Evolutionary conservation across 768 basidiomycete species (phyloP), one percentile per base, ranked within the genome.

Genomic region (Clitopilus hobsonii): DNA sequence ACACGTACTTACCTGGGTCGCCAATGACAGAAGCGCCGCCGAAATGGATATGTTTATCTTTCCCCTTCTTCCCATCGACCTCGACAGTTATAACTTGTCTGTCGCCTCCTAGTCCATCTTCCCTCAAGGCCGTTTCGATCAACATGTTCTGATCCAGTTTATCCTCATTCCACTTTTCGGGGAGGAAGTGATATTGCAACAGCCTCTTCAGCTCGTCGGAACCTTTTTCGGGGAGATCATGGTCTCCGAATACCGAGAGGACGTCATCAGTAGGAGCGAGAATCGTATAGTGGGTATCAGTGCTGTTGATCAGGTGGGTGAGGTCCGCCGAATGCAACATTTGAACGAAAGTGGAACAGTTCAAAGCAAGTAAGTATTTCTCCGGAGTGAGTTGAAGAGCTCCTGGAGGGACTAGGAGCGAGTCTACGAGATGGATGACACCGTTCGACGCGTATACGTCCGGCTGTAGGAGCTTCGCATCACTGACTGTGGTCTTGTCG

Each of bases 401-500:
- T 14, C 83, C 85, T 2, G 81, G 77, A 6, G 93, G 90, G 10
- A 95, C 68, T 13, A 99, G 81, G 22, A 98, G 82, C 13, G 84
- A 82, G 13, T 89, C 89, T 23, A 98, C 81, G 38, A 93, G 82
- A 69, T 99, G 97, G 14, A 98, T 67, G 41, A 98, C 97, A 49
- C 96, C 97, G 63, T 99, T 99, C 26, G 90, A 87, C 4, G 91
- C 95, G 63, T 94, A 94, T 29, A 97, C 83, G 63, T 99, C 93
- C 5, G 84, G 82, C n/a, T 86, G 75, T 3, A 85, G 63, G 38
- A 96, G 77, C 22, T 76, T 73, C 6, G 88, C 83, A 47, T 72
- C 72, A 28, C 84, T 84, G 20, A 89, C 69, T 26, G 64, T 77
- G 52, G 80, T 82, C 57, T 79, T 80, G 32, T 84, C 76, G 1